Evolutionary conservation across 2,329 filamentous ascomycete species (phyloP), one percentile per base, ranked within the genome.

Genomic region (Arachnomyces sp.): DNA sequence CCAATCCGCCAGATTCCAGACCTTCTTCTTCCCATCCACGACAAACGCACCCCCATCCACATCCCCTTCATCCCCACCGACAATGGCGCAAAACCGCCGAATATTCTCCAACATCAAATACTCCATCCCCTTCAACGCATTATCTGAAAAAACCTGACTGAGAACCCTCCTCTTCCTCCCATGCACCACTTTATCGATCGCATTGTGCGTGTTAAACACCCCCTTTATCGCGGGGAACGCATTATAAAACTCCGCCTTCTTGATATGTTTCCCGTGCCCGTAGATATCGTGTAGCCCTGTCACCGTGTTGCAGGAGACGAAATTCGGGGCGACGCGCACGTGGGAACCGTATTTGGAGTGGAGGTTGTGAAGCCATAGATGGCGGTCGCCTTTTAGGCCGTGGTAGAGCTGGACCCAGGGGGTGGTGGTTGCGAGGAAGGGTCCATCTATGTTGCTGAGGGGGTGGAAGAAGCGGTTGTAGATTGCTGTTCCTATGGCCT

Each of bases 381-480:
- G 84, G 1, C 84, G 74, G 49, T 84, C 80, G 38, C 84, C 85
- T 53, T 77, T 81, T 63, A 80, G 84, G 35, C 83, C 82, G 50
- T 87, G 80, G 59, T 85, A 89, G 21, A 83, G 73, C 56, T 80
- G 76, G 52, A 81, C 75, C 48, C 67, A 75, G 12, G 59, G 57
- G 8, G 55, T 61, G 7, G 61, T 38, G 3, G 52, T 53, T 3
- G 56, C 52, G 13, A 59, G 52, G 38, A 57, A 43, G 3, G 58
- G 58, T 1, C 61, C 61, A 3, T 52, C 49, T 12, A 63, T 57
- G 15, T 41, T 50, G 7, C 51, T 54, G 3, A 64, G 50, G 1
- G 60, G 60, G 38, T 63, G 60, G 16, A 64, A 43, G 39, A 62
- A 49, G n/a, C 56, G 54, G 40, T 61, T 61, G 42, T 63, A 62